Evolutionary conservation across 139 green algal genomes (phyloP), one percentile per base, ranked within the genome.

Genomic region (Micromonas pusilla): DNA sequence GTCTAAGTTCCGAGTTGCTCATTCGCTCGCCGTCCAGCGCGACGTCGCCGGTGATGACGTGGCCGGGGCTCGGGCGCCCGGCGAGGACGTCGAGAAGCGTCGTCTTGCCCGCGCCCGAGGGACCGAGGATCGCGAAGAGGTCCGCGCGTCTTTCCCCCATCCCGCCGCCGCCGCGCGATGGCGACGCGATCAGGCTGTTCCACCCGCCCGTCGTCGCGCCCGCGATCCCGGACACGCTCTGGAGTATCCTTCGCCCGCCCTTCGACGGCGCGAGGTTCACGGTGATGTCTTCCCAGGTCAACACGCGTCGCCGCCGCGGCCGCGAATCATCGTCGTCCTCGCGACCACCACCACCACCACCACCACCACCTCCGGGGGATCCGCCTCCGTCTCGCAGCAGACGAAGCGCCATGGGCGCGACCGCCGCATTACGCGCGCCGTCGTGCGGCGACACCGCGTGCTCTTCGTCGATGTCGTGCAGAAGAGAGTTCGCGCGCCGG

Each of bases 21-120:
- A 72, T 72, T 16, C n/a, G 28, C 13, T 45, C 13, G 34, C 72
- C 72, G 52, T 78, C 52, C 2, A 78, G 5, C 13, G 30, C 21
- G 16, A 78, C 33, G 4, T 78, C 52, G 32, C 72, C 72, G 23
- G 26, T 4, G 19, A 74, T 68, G 9, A 52, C 21, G 45, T 78
- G 30, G 30, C 21, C 60, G 16, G 4, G 4, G 13, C 16, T n/a
- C 16, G 30, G 23, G 4, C 72, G 9, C 16, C 72, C 72, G 19
- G 75, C 75, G 23, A 85, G 23, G 3, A 79, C 73, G 64, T 85
- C 80, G 1, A 90, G 67, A 3, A 90, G 67, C 28, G 82, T 88
- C 0, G 73, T 85, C 74, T 88, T 89, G 33, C 85, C 82, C 34
- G 78, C 79, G 28, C 76, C 68, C 23, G 65, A 80, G 26, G 82